phyloP scores from a whole-genome alignment of 2,329 filamentous ascomycete genomes.

The Aspergillus aculeatus region DNA sequence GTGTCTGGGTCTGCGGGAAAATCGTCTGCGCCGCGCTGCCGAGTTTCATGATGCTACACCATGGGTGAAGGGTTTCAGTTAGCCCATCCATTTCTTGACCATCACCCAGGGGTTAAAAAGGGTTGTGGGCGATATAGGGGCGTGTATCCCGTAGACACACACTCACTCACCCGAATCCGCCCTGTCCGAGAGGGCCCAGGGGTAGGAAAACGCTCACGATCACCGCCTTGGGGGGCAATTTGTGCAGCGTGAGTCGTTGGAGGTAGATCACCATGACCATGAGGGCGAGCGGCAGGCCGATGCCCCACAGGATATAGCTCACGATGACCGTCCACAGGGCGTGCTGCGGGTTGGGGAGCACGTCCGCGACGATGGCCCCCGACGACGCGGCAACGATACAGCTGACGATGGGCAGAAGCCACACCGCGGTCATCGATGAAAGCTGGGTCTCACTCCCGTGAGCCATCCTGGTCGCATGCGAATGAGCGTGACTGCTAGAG shows the following conservation, averaged over 20 bases:
- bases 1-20: conserved; percentile 34
- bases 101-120: no score
- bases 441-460: conserved; percentile 35
- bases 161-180: conserved; percentile 59
- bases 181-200: conserved; percentile 65
- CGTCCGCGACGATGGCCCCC: conserved; percentile 61
- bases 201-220: conserved; percentile 69
- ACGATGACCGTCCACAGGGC: conserved; percentile 63
- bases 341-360: conserved; percentile 55
- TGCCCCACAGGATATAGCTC: conserved; percentile 71
- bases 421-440: conserved; percentile 63
- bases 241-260: conserved; percentile 65
- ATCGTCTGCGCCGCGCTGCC: conserved; percentile 48
- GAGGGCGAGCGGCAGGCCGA: conserved; percentile 61
- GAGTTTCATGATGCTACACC: conserved; percentile 46
- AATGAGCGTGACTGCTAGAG: neutral
- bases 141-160: no score
- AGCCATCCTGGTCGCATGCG: conserved; percentile 22
- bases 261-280: conserved; percentile 68
- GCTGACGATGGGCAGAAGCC: conserved; percentile 66
- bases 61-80: no score
- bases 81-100: no score
- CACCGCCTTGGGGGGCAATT: conserved; percentile 66
- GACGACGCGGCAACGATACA: conserved; percentile 65
- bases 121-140: no score